Evolutionary conservation across 129 eudicot species (phyloP).

Genomic region (Smallanthus sonchifolius): DNA sequence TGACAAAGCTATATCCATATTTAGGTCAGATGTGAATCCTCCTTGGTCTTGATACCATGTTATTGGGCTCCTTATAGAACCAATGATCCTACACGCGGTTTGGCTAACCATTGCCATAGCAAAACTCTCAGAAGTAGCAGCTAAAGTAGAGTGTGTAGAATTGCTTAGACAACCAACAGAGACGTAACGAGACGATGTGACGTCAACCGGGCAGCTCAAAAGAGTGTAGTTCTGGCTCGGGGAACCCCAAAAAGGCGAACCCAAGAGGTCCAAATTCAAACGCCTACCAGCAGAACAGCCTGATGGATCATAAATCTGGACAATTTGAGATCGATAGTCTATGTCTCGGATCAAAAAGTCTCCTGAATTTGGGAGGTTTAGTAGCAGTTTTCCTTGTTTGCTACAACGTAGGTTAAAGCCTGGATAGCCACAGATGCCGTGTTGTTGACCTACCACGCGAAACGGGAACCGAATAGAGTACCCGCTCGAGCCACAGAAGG

Average conservation of each 20-base stretch:
- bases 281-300: constrained; percentile 46
- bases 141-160: constrained; percentile 44
- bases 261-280: constrained; percentile 38
- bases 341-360: constrained; percentile 43
- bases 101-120: constrained; percentile 23
- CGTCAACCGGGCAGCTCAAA: constrained; percentile 45
- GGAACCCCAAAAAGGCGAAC: constrained; percentile 41
- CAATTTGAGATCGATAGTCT: constrained; percentile 40
- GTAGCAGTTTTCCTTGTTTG: constrained; percentile 11
- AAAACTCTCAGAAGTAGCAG: constrained; percentile 37
- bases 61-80: constrained; percentile 34
- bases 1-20: constrained; percentile 41
- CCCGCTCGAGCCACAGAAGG: constrained; percentile 26
- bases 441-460: constrained; percentile 24
- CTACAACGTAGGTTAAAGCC: constrained; percentile 51
- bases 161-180: constrained; percentile 68
- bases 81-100: constrained; percentile 24
- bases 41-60: constrained; percentile 19
- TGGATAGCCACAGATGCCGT: constrained; percentile 42
- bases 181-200: constrained; percentile 18
- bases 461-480: constrained; percentile 49
- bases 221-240: constrained; percentile 42
- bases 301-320: constrained; percentile 50
- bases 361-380: constrained; percentile 49
- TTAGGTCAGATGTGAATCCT: constrained; percentile 34